phyloP scores from a whole-genome alignment of 208 protist genomes.

The Leishmania turanica region DNA sequence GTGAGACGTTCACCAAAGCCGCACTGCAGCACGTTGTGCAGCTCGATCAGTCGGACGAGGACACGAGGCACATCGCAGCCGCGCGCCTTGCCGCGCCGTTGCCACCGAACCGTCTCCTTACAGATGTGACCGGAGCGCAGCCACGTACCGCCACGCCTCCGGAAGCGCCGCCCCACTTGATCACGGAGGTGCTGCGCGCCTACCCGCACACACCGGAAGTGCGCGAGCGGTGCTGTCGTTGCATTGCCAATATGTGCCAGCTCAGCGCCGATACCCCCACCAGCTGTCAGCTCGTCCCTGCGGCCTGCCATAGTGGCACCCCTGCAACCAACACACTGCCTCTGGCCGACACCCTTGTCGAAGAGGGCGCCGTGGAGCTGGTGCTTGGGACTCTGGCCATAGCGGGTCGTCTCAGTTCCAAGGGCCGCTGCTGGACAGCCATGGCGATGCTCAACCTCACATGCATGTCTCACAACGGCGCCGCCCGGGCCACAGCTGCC shows the following conservation, averaged over 20 bases:
- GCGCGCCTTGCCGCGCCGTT: background rate
- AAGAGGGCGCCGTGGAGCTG: constrained; percentile 67
- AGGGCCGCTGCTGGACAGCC: constrained; percentile 60
- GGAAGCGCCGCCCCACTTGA: constrained; percentile 26
- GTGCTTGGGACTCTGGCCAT: constrained; percentile 61
- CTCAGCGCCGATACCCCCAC: constrained; percentile 23
- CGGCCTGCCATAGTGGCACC: background rate
- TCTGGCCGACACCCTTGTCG: constrained; percentile 60
- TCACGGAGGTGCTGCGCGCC: constrained; percentile 55
- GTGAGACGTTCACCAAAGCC: constrained; percentile 36
- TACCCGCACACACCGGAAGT: constrained; percentile 57
- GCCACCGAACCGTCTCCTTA: background rate
- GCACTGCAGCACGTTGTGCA: constrained; percentile 52
- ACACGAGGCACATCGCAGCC: constrained; percentile 47
- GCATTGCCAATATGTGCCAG: constrained; percentile 84
- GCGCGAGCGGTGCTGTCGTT: constrained; percentile 78
- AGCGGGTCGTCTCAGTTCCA: constrained; percentile 36
- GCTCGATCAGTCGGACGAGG: constrained; percentile 64
- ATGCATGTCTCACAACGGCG: constrained; percentile 58
- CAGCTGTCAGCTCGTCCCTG: background rate
- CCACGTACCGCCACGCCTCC: background rate
- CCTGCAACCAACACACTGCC: background rate
- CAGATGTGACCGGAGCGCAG: background rate
- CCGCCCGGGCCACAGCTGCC: constrained; percentile 33
- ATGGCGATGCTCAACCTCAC: constrained; percentile 73